phyloP scores from a whole-genome alignment of 164 flowering plant genomes.

The Santalum album region DNA sequence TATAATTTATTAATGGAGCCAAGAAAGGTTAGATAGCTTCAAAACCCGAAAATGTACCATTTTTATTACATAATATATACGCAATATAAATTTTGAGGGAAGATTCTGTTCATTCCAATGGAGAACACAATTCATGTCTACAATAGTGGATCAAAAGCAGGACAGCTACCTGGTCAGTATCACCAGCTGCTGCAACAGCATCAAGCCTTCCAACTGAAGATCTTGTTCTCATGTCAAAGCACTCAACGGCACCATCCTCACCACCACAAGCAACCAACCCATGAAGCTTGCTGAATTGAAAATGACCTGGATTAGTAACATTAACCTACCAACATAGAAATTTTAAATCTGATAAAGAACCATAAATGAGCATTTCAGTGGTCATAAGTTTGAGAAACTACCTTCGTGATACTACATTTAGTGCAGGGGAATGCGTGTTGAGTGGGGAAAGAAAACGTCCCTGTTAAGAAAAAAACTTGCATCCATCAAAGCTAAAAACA shows the following conservation, averaged over 20 bases:
- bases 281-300: slow-evolving; percentile 58
- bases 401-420: slow-evolving; percentile 89
- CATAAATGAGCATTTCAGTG: background rate
- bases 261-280: slow-evolving; percentile 95
- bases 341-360: background rate
- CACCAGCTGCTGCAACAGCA: slow-evolving; percentile 63
- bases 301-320: background rate
- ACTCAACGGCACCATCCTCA: slow-evolving; percentile 93
- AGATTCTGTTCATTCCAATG: too few relatives aligned
- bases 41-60: background rate
- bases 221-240: slow-evolving; percentile 80
- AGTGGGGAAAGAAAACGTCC: slow-evolving; percentile 83
- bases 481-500: background rate
- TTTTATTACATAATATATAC: background rate
- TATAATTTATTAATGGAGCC: too few relatives aligned
- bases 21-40: background rate
- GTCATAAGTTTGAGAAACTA: too few relatives aligned
- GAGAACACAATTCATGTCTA: background rate
- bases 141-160: background rate
- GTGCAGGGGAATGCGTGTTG: slow-evolving; percentile 67
- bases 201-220: slow-evolving; percentile 80
- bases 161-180: slow-evolving; percentile 51
- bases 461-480: slow-evolving; percentile 23
- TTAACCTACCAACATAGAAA: background rate
- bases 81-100: too few relatives aligned